These are phyloP conservation scores for Basipetospora chlamydospora DNA, from an alignment of 2,329 filamentous ascomycete genomes.

Conservation along the genomic window DNA sequence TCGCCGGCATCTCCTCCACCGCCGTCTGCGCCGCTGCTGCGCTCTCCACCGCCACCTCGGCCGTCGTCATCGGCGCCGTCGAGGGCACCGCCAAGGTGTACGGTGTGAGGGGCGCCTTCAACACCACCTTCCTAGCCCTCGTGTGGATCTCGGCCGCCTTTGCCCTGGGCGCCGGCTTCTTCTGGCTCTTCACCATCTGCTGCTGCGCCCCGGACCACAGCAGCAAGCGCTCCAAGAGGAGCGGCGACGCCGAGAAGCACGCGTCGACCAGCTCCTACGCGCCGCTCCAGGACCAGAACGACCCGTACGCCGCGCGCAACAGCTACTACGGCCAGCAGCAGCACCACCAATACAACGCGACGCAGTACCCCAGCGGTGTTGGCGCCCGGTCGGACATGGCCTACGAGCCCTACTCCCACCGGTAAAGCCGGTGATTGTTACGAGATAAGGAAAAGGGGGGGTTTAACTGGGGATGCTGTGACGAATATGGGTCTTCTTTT, in stretches of 20 bases:
- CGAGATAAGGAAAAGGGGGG: no score
- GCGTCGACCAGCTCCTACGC: slow-evolving; percentile 28
- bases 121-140: slow-evolving; percentile 52
- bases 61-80: slow-evolving; percentile 54
- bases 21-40: slow-evolving; percentile 48
- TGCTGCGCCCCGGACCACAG: slow-evolving; percentile 52
- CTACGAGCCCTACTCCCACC: slow-evolving; percentile 51
- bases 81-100: slow-evolving; percentile 54
- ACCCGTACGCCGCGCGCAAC: slow-evolving; percentile 11
- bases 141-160: slow-evolving; percentile 74
- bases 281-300: slow-evolving; percentile 25
- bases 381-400: slow-evolving; percentile 35
- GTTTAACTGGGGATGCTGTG: no score
- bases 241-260: slow-evolving; percentile 35
- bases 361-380: slow-evolving; percentile 22
- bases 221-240: slow-evolving; percentile 19
- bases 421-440: no score
- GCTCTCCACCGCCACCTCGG: slow-evolving; percentile 61
- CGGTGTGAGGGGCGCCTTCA: slow-evolving; percentile 52
- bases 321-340: slow-evolving; percentile 19
- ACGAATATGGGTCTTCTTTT: no score
- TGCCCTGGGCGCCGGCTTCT: slow-evolving; percentile 59
- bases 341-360: slow-evolving; percentile 21
- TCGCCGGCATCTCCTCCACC: slow-evolving; percentile 47
- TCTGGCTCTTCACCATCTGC: slow-evolving; percentile 88